Base-by-base conservation (phyloP, 768 basidiomycete genomes). In the Dendrothele bispora region DNA sequence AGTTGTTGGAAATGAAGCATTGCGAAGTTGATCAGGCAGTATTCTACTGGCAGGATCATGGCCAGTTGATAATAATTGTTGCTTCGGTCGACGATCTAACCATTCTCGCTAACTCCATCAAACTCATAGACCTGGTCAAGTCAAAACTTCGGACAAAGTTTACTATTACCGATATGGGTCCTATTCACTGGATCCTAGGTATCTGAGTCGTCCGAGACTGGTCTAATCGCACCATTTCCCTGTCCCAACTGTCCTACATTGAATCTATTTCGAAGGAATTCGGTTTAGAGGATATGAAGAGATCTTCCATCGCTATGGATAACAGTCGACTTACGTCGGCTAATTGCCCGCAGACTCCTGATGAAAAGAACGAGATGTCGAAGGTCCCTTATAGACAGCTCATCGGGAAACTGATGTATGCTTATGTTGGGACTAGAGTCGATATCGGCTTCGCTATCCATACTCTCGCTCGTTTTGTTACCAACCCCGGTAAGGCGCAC, bases 161-260 rank as follows among this genome's bases (percentile, higher is more conserved):
- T 28, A 51, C 64, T 18, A 62, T 68, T 6, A 58, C 54, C 0
- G 65, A 70, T 32, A 18, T 62, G 1, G 61, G 65, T 0, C 47
- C 59, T 7, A 41, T 68, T 0, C 56, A 58, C n/a, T 66, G 62
- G 62, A 43, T 68, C 1, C 46, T 69, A 1, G 67, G 68, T 20
- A 56, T 61, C n/a, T 47, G 60, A 21, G 54, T 62, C 22, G 43
- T 29, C n/a, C 30, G 53, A 2, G 46, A 51, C 14, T 38, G 58
- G 7, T 53, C 11, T 6, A 32, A 29, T 2, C 40, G 54, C 6
- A 63, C 53, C 6, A 36, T 66, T 8, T 39, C 54, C 1, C 42
- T 53, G 14, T 39, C 37, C 15, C 28, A 52, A 60, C 2, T 29
- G 35, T 2, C 37, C 37, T 12, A 43, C 46, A 60, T 70, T 34